A percentile compares a stretch with the other conserved stretches of the same genome.
Conservation (phyloP, 1,284 basidiomycete genomes). For the Phlebopus sp. region DNA sequence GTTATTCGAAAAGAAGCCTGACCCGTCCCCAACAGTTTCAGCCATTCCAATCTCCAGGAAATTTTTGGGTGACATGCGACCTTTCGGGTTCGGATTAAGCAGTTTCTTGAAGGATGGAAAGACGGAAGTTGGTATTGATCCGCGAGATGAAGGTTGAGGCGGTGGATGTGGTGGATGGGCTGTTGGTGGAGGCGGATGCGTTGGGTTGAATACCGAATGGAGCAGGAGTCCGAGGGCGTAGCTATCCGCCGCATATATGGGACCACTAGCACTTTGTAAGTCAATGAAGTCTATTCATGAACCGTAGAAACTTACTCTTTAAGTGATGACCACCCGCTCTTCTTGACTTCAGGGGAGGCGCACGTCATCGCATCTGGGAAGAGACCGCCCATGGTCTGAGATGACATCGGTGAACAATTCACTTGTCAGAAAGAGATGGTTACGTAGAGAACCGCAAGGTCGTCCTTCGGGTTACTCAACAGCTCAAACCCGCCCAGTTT, state of each 20-base stretch:
- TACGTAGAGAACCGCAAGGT: slow-evolving; percentile 77
- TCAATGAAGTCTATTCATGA: neutral
- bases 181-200: slow-evolving; percentile 67
- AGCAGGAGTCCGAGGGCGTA: slow-evolving; percentile 87
- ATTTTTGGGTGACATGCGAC: slow-evolving; percentile 70
- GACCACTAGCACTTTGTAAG: slow-evolving; percentile 47
- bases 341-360: slow-evolving; percentile 88
- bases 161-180: slow-evolving; percentile 69
- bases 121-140: slow-evolving; percentile 72
- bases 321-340: slow-evolving; percentile 78
- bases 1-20: slow-evolving; percentile 86
- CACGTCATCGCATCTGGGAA: slow-evolving; percentile 58
- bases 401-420: slow-evolving; percentile 17
- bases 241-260: slow-evolving; percentile 73
- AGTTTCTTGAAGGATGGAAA: slow-evolving; percentile 87
- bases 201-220: slow-evolving; percentile 83
- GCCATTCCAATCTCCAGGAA: slow-evolving; percentile 84
- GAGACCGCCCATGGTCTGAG: slow-evolving; percentile 68
- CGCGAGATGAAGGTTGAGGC: slow-evolving; percentile 71
- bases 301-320: slow-evolving; percentile 64
- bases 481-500: slow-evolving; percentile 93
- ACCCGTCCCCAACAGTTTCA: slow-evolving; percentile 48
- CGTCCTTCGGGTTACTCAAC: slow-evolving; percentile 78
- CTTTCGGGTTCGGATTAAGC: slow-evolving; percentile 83
- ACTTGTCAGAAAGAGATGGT: slow-evolving; percentile 28